Base-by-base conservation (phyloP, 441 rosid species). In the Theobroma grandiflorum region DNA sequence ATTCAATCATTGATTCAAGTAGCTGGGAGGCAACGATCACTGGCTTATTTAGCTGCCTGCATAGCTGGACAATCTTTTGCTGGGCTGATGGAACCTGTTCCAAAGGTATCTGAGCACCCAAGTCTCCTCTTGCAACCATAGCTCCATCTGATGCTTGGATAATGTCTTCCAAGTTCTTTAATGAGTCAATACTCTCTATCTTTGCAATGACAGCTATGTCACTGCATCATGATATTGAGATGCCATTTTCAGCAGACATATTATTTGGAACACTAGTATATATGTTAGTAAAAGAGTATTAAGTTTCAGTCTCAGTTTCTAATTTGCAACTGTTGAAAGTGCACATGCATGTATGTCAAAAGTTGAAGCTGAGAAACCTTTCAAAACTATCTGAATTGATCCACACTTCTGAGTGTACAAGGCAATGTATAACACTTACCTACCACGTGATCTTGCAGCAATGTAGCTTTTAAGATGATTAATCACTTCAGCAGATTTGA, bases 41-140 rank as follows among this genome's bases (percentile, higher is more conserved):
- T 0, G 99, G 99, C 88, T 88, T 97, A 84, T 95, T 93, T 52
- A 97, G 90, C 78, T 88, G 88, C 84, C 99, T 89, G 90, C 99
- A 97, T 22, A 88, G 71, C 90, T 91, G 91, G 62, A 97, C 98
- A 68, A 97, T 88, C 79, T 73, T 95, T 82, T 91, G 93, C 83
- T 97, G 99, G 59, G 98, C 96, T 58, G 99, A 88, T 64, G 99
- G 99, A 74, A 97, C 99, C 90, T 97, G 99, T 86, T 97, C 99
- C 74, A 97, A 87, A 74, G 99, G 99, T 84, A 97, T 97, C 90
- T 97, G 99, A 80, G 99, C 99, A 79, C 99, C 99, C 69, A 97
- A 83, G 83, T 97, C 99, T 38, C 98, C 99, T 90, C 99, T 93
- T 38, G 99, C 99, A 37, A 97, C 99, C 99, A 97, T 97, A 82